phyloP scores from a whole-genome alignment of 192 early-diverging fungal species.

The Ambispora gerdemannii region DNA sequence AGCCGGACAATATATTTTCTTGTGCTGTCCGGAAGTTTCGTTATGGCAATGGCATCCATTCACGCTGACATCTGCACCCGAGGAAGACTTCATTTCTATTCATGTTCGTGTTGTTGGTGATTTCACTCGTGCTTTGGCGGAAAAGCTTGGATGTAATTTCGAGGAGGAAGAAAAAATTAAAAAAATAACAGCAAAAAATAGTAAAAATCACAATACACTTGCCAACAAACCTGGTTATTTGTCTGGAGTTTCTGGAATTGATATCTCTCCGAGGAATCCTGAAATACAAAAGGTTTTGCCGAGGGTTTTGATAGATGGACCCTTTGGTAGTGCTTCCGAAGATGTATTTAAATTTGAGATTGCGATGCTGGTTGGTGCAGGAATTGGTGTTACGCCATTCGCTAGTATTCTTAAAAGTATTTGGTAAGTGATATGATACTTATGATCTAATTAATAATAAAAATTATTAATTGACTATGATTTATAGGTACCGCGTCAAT shows the following conservation, averaged over 20 bases:
- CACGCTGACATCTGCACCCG: conserved; percentile 70
- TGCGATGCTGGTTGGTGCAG: conserved; percentile 69
- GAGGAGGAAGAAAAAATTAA: conserved; percentile 38
- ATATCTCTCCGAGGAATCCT: conserved; percentile 9
- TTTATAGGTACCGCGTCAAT: conserved; percentile 51
- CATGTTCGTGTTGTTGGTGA: conserved; percentile 77
- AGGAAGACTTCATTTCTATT: conserved; percentile 71
- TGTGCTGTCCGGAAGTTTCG: conserved; percentile 70
- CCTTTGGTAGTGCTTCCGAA: conserved; percentile 67
- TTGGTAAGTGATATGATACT: conserved; percentile 36
- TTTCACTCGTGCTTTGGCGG: conserved; percentile 64
- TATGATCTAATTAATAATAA: neutral
- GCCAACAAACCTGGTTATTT: conserved; percentile 28
- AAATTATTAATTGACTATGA: neutral
- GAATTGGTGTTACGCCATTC: conserved; percentile 79
- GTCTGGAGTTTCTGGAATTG: conserved; percentile 20
- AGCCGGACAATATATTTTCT: conserved; percentile 74
- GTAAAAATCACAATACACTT: conserved; percentile 26
- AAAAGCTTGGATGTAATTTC: conserved; percentile 64
- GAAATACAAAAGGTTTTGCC: conserved; percentile 46
- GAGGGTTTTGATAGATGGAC: conserved; percentile 65
- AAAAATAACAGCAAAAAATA: conserved; percentile 33
- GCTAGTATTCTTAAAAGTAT: conserved; percentile 72
- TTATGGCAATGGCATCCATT: conserved; percentile 77
- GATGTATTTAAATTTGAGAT: conserved; percentile 75